These are phyloP conservation scores for Paecilomyces formosus DNA, from an alignment of 2,329 filamentous ascomycete species.

Conservation along the genomic window DNA sequence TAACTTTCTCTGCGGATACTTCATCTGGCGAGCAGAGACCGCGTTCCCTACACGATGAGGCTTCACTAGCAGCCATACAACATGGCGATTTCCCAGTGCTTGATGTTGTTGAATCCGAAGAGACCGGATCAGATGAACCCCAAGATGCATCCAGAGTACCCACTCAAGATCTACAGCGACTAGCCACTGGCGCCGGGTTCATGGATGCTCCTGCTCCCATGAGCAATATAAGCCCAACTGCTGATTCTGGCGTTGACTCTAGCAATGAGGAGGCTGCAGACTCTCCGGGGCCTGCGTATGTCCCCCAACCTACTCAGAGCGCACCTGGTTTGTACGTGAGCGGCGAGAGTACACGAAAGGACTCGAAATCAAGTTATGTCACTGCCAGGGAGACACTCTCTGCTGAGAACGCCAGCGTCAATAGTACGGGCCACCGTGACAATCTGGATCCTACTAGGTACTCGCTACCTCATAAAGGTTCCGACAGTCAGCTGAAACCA, in stretches of 20 bases:
- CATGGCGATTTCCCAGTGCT: neutral
- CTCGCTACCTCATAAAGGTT: neutral
- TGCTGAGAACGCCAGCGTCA: neutral
- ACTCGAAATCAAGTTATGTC: conserved; percentile 19
- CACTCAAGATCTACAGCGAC: conserved; percentile 8
- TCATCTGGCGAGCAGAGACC: conserved; percentile 35
- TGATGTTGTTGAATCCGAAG: neutral
- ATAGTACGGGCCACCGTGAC: neutral
- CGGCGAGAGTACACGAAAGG: conserved; percentile 10
- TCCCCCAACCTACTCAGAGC: neutral
- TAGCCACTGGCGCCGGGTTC: conserved; percentile 2
- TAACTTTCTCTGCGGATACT: conserved; percentile 47
- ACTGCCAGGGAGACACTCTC: conserved; percentile 20
- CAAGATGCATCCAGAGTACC: conserved; percentile 1
- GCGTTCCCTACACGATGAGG: neutral
- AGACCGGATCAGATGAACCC: neutral
- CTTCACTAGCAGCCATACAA: neutral
- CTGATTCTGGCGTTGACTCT: neutral
- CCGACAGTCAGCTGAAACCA: neutral
- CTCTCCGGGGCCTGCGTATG: neutral
- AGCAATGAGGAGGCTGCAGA: neutral
- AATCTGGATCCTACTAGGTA: neutral
- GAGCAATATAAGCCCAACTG: neutral
- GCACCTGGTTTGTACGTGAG: neutral
- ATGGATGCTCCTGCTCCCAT: neutral